These are phyloP conservation scores for Thoreauomyces humboldtii DNA, from an alignment of 192 early-diverging fungal genomes.

Conservation along the genomic window DNA sequence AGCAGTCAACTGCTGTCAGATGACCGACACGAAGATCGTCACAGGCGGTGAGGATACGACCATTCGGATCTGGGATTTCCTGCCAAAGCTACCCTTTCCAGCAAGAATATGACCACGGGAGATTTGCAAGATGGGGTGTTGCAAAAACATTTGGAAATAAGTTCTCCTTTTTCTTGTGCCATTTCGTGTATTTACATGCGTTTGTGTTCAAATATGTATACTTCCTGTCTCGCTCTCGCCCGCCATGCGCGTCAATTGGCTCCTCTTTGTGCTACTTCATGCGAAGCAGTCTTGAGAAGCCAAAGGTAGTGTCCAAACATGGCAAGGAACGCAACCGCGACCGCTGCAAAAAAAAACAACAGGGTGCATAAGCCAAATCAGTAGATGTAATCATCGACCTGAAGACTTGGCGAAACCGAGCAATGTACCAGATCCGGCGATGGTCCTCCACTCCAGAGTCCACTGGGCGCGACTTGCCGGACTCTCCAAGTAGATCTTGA, in stretches of 20 bases:
- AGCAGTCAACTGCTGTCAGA: constrained; percentile 74
- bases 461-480: neutral
- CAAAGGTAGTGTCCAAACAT: constrained; percentile 6
- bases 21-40: constrained; percentile 86
- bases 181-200: no score
- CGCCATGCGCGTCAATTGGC: no score
- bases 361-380: neutral
- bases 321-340: neutral
- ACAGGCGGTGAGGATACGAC: constrained; percentile 82
- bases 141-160: no score
- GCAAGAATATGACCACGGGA: no score
- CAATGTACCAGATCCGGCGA: neutral
- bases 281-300: no score
- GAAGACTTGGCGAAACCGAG: neutral
- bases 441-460: neutral
- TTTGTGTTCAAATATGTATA: no score
- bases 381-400: neutral
- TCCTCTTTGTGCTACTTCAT: no score
- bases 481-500: neutral
- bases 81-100: constrained; percentile 14
- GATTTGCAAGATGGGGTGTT: no score
- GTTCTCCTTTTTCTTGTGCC: no score
- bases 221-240: no score
- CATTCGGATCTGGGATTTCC: constrained; percentile 80
- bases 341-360: neutral